Evolutionary conservation across 2,329 filamentous ascomycete species (phyloP).

Genomic region (Beauveria pseudobassiana): DNA sequence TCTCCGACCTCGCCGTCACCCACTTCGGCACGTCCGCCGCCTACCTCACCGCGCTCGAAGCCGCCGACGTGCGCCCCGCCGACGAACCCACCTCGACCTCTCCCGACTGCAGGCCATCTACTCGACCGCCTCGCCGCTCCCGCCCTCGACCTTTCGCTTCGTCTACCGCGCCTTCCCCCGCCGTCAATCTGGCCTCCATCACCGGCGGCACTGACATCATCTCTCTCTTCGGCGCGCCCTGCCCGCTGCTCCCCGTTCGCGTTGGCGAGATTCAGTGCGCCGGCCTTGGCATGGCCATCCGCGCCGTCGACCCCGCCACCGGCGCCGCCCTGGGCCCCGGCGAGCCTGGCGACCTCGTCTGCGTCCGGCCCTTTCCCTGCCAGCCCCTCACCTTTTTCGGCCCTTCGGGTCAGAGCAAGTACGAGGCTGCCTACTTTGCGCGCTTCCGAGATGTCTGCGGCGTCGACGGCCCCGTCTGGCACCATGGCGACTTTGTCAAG

Average conservation of each 20-base stretch:
- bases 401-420: constrained; percentile 55
- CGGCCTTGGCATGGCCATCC: constrained; percentile 72
- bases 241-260: constrained; percentile 64
- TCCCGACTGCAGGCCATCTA: constrained; percentile 74
- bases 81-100: constrained; percentile 49
- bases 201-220: constrained; percentile 97
- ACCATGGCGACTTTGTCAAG: constrained; percentile 86
- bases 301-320: constrained; percentile 49
- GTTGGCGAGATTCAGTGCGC: constrained; percentile 70
- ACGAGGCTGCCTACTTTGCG: constrained; percentile 80
- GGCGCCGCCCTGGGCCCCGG: constrained; percentile 50
- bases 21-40: constrained; percentile 95
- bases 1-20: constrained; percentile 74
- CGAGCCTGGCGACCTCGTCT: constrained; percentile 81
- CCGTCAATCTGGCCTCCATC: constrained; percentile 85
- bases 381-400: constrained; percentile 91
- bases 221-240: constrained; percentile 84
- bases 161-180: constrained; percentile 74
- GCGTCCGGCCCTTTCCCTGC: constrained; percentile 77
- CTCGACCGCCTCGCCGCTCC: constrained; percentile 85
- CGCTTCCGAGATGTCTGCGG: constrained; percentile 52
- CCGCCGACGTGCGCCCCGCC: constrained; percentile 56
- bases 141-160: constrained; percentile 87
- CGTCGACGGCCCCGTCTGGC: constrained; percentile 56
- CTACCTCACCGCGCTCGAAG: constrained; percentile 85